Percentiles rank a stretch among this genome's conserved stretches.
Evolutionary conservation across 2,329 filamentous ascomycete genomes (phyloP).

Genomic region (Colletotrichum chrysophilum): DNA sequence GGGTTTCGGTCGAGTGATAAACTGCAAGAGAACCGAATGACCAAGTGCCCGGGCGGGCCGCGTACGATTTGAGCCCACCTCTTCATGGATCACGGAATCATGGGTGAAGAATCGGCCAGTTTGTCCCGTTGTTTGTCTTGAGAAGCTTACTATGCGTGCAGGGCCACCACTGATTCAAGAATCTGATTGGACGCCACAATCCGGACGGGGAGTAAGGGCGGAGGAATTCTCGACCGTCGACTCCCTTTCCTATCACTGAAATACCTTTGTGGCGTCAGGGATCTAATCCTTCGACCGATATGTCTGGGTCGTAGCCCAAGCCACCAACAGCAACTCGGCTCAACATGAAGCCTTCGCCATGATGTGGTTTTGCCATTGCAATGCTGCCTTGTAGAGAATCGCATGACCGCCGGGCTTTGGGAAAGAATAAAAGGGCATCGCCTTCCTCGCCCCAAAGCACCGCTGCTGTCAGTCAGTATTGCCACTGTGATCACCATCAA

Average conservation of each 20-base stretch:
- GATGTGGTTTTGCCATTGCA: background rate
- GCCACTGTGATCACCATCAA: background rate
- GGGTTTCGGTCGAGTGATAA: slow-evolving; percentile 1
- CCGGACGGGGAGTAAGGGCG: background rate
- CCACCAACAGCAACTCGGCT: background rate
- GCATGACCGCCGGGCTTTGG: background rate
- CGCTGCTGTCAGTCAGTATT: background rate
- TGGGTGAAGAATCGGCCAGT: background rate
- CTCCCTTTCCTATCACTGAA: background rate
- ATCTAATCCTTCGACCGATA: background rate
- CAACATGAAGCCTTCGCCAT: background rate
- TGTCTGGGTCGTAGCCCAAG: background rate
- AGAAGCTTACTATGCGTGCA: background rate
- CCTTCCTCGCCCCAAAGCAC: background rate
- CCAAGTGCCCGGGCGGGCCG: background rate
- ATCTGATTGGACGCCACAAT: slow-evolving; percentile 8
- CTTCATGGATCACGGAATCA: background rate
- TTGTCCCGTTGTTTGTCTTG: background rate
- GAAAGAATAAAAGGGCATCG: background rate
- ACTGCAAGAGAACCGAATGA: background rate
- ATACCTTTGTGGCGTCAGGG: background rate
- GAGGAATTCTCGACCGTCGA: slow-evolving; percentile 2
- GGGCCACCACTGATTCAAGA: background rate
- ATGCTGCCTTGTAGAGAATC: background rate
- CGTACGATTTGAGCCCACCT: background rate